These are phyloP conservation scores for Agapanthus africanus DNA, from an alignment of 106 monocot species.

Conservation along the genomic window DNA sequence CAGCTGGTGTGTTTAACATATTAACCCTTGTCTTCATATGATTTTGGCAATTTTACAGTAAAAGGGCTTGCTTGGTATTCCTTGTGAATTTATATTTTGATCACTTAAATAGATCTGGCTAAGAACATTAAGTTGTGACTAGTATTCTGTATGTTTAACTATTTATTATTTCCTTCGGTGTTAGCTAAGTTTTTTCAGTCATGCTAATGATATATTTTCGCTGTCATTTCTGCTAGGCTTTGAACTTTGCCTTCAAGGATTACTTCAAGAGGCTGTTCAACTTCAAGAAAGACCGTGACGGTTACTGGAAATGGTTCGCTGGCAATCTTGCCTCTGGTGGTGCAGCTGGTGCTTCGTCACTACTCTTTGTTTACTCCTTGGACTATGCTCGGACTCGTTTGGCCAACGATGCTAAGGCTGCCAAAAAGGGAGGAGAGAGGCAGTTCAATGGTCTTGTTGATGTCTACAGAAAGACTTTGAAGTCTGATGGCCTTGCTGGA, in stretches of 20 bases:
- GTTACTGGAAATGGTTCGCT: conserved; percentile 55
- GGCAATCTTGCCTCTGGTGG: conserved; percentile 56
- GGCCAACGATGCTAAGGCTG: conserved; percentile 44
- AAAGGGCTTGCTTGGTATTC: too few relatives aligned
- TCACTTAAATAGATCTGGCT: too few relatives aligned
- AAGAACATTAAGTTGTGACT: too few relatives aligned
- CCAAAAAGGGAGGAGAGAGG: conserved; percentile 43
- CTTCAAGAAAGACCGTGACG: conserved; percentile 49
- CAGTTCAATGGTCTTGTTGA: conserved; percentile 56
- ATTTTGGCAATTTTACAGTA: too few relatives aligned
- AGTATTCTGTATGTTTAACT: too few relatives aligned
- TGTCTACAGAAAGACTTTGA: conserved; percentile 42
- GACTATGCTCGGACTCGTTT: conserved; percentile 52
- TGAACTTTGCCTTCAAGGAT: conserved; percentile 68
- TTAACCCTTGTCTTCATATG: too few relatives aligned
- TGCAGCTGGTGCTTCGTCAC: conserved; percentile 47
- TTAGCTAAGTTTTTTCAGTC: too few relatives aligned
- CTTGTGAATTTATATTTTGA: too few relatives aligned
- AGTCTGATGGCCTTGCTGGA: conserved; percentile 41
- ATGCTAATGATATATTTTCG: too few relatives aligned
- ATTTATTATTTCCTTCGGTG: too few relatives aligned
- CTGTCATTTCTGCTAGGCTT: too few relatives aligned
- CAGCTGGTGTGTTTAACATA: too few relatives aligned
- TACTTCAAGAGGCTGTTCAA: conserved; percentile 58
- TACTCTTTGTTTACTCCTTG: conserved; percentile 48